These are phyloP conservation scores for Apiotrichum veenhuisii DNA, from an alignment of 1,284 basidiomycete species.

Conservation along the genomic window DNA sequence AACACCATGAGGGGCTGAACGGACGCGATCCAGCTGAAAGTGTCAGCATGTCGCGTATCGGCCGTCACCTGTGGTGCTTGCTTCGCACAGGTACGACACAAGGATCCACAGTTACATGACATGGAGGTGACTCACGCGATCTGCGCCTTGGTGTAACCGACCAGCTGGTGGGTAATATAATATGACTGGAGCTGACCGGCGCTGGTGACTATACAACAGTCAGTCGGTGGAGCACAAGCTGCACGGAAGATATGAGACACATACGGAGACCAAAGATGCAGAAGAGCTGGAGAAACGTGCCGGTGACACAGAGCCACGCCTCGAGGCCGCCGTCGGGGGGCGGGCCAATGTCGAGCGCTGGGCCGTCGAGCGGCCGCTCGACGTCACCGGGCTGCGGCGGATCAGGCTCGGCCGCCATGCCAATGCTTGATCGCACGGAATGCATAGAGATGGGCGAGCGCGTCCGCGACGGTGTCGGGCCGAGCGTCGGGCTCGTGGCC, in stretches of 20 bases:
- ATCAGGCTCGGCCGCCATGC: neutral
- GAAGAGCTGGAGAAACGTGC: conserved; percentile 27
- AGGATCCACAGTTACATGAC: conserved; percentile 14
- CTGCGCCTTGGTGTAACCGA: conserved; percentile 12
- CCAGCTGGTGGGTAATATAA: conserved; percentile 23
- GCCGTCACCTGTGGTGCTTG: too few relatives aligned
- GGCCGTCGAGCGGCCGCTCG: neutral
- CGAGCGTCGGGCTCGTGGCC: too few relatives aligned
- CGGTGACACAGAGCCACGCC: conserved; percentile 28
- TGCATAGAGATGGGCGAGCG: neutral
- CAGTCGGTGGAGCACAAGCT: neutral
- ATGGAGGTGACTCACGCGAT: conserved; percentile 25
- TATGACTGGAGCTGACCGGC: conserved; percentile 25
- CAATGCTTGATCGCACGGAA: neutral
- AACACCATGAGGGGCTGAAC: conserved; percentile 22
- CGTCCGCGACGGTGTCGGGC: neutral
- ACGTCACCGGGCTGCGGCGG: conserved; percentile 1
- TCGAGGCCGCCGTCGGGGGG: conserved; percentile 30
- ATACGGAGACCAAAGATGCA: conserved; percentile 28
- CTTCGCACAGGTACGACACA: neutral
- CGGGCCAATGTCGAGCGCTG: conserved; percentile 13
- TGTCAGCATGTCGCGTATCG: neutral
- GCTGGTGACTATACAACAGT: conserved; percentile 21
- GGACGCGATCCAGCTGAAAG: conserved; percentile 19
- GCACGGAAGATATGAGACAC: conserved; percentile 8